A percentile compares a stretch with the other conserved stretches of the same genome.
Conservation (phyloP, 2,329 filamentous ascomycete genomes). For the Microsporum ferrugineum region DNA sequence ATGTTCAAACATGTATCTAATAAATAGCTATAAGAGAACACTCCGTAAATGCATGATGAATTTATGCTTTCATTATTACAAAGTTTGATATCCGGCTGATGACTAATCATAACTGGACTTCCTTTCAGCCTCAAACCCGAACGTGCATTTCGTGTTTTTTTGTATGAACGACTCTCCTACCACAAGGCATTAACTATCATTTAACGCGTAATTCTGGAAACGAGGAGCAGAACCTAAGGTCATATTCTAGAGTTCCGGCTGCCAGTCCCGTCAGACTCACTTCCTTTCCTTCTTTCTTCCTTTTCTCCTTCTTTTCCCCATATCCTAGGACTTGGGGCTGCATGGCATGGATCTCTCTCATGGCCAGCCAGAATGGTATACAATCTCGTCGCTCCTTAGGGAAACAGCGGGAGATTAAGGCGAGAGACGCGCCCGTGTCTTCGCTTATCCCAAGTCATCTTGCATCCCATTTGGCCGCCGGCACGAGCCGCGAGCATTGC, state of each 20-base stretch:
- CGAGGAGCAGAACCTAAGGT: not conserved
- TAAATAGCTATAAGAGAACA: no score
- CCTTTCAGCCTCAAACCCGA: no score
- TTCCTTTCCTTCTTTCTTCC: not conserved
- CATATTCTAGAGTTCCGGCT: not conserved
- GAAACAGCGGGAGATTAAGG: conserved; percentile 2
- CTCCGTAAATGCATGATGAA: no score
- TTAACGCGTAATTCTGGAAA: not conserved
- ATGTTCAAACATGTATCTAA: no score
- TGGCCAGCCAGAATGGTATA: conserved; percentile 11
- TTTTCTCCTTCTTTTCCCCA: not conserved
- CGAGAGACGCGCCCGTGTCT: conserved; percentile 36
- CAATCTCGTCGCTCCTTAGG: conserved; percentile 5
- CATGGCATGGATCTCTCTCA: conserved; percentile 9
- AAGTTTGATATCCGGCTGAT: no score
- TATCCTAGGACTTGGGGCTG: not conserved
- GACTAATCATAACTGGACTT: no score
- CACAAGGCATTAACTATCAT: not conserved
- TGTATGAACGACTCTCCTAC: no score
- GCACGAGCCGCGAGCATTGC: conserved; percentile 48
- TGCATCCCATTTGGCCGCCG: conserved; percentile 64
- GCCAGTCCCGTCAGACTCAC: not conserved
- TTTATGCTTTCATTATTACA: no score
- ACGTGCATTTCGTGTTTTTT: no score
- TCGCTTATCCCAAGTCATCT: conserved; percentile 83